A percentile compares a stretch with the other conserved stretches of the same genome.
These are phyloP conservation scores for Poa annua DNA, from an alignment of 176 grass and related monocot species.

Conservation along the genomic window DNA sequence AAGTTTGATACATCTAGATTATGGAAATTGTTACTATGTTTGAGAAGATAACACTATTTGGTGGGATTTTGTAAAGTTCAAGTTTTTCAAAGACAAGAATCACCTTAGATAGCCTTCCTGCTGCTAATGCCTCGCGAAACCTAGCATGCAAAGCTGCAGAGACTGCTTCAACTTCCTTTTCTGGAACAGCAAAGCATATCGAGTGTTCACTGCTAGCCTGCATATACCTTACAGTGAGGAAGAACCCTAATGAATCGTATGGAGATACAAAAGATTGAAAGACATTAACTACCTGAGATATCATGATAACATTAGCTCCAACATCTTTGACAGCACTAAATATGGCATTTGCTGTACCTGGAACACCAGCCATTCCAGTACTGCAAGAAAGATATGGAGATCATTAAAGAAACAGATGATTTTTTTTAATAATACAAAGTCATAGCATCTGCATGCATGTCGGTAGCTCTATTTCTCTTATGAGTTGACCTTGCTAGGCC, in stretches of 20 bases:
- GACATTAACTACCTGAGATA: constrained; percentile 76
- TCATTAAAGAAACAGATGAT: constrained; percentile 38
- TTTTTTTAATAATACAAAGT: constrained; percentile 29
- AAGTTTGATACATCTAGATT: constrained; percentile 18
- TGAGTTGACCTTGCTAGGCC: constrained; percentile 5
- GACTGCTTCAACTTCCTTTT: constrained; percentile 89
- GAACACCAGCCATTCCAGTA: constrained; percentile 99
- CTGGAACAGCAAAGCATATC: constrained; percentile 96
- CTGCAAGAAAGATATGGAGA: constrained; percentile 53
- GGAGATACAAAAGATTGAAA: constrained; percentile 28
- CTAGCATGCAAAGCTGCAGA: constrained; percentile 70
- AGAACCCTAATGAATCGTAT: constrained; percentile 38
- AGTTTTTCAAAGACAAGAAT: constrained; percentile 12
- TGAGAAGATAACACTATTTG: constrained; percentile 12
- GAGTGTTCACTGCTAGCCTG: constrained; percentile 99
- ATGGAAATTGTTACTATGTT: not conserved
- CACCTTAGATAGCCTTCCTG: constrained; percentile 95
- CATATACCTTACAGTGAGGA: constrained; percentile 51
- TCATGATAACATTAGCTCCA: constrained; percentile 99
- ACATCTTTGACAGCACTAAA: constrained; percentile 92
- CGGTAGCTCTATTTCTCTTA: constrained; percentile 7
- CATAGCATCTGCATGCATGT: not conserved
- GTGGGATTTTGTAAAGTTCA: constrained; percentile 22
- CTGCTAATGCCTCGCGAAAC: constrained; percentile 82
- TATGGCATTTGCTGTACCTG: constrained; percentile 91